phyloP scores from a whole-genome alignment of 208 protist species.

The Trypanosoma congolense region DNA sequence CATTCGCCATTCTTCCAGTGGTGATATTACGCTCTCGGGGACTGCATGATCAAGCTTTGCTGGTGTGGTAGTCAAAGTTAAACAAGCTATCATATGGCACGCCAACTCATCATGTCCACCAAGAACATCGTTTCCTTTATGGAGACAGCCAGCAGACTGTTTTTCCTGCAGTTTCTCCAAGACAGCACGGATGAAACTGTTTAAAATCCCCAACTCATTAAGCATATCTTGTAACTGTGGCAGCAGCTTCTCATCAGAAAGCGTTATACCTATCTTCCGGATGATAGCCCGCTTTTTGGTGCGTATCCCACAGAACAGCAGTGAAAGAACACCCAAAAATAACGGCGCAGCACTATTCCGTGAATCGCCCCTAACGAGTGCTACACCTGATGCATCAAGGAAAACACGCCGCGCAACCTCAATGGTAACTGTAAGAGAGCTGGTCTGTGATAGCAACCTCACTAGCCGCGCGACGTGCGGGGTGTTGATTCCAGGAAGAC shows the following conservation, averaged over 20 bases:
- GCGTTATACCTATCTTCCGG: not conserved
- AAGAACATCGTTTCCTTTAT: not conserved
- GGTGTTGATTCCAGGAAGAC: slow-evolving; percentile 1
- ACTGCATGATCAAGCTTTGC: not conserved
- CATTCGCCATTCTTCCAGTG: slow-evolving; percentile 11
- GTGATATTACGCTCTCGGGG: not conserved
- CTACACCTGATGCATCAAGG: not conserved
- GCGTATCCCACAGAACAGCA: slow-evolving; percentile 1
- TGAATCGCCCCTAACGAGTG: not conserved
- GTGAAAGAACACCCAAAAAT: slow-evolving; percentile 8
- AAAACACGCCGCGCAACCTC: slow-evolving; percentile 13
- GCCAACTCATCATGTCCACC: slow-evolving; percentile 9
- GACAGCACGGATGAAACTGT: slow-evolving; percentile 3
- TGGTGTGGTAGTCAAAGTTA: slow-evolving; percentile 9
- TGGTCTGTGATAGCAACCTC: slow-evolving; percentile 5
- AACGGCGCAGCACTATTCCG: not conserved
- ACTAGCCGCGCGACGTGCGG: slow-evolving; percentile 11
- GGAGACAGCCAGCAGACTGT: not conserved
- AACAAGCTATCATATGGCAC: slow-evolving; percentile 16
- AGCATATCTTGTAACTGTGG: not conserved
- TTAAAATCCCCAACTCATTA: not conserved
- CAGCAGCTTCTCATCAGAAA: not conserved
- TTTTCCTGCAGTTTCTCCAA: slow-evolving; percentile 6
- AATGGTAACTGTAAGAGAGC: slow-evolving; percentile 9
- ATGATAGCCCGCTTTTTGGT: slow-evolving; percentile 7